Percentiles rank a stretch among this genome's conserved stretches.
Conservation (phyloP, 202 grass and related monocot genomes). For the Panicum hallii region DNA sequence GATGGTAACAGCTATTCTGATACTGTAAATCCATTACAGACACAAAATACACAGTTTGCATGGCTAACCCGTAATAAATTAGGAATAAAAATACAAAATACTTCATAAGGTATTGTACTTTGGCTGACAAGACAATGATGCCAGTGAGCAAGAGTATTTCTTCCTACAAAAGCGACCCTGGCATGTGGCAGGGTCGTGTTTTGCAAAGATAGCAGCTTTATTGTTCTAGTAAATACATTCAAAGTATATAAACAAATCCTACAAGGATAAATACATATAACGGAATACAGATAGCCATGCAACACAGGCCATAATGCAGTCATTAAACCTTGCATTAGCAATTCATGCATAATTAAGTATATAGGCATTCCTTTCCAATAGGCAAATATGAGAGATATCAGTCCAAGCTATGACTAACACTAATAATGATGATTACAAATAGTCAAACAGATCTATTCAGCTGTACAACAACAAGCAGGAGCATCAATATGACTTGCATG, state of each 20-base stretch:
- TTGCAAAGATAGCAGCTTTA: constrained; percentile 4
- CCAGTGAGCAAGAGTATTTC: constrained; percentile 4
- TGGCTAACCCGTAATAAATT: background rate
- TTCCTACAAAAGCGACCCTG: constrained; percentile 14
- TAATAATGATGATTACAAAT: background rate
- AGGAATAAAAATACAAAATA: constrained; percentile 20
- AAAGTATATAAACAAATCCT: background rate
- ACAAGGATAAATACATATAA: constrained; percentile 20
- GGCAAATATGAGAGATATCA: constrained; percentile 33
- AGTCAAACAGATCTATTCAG: constrained; percentile 1
- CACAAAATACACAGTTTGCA: background rate
- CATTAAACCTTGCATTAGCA: background rate
- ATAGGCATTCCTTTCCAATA: background rate
- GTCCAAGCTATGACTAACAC: constrained; percentile 17
- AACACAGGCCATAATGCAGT: background rate
- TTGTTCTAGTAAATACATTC: background rate
- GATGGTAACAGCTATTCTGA: background rate
- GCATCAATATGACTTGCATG: background rate
- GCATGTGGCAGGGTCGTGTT: background rate
- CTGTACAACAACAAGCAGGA: constrained; percentile 9
- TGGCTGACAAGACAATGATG: background rate
- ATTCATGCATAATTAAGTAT: background rate
- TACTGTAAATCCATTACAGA: background rate
- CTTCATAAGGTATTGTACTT: background rate
- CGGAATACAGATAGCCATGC: constrained; percentile 10